Conservation (phyloP, 371 early-diverging fungal species). For the Smittium mucronatum region DNA sequence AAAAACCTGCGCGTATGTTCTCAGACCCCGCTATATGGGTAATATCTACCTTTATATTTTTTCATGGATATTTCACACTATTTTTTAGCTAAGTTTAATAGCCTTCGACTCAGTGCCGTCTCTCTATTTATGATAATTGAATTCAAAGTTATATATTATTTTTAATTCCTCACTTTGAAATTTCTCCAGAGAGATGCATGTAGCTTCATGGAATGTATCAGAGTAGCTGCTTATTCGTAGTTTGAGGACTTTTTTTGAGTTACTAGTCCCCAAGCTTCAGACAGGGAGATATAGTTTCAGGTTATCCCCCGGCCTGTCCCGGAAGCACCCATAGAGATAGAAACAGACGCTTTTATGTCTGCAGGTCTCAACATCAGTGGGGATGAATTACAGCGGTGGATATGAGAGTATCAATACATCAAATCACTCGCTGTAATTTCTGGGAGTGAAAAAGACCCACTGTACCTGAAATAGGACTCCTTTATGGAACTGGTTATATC, state of each 20-base stretch:
- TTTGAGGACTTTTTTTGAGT: neutral
- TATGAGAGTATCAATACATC: neutral
- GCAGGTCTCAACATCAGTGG: neutral
- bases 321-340: neutral
- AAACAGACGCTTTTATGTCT: neutral
- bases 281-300: neutral
- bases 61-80: neutral
- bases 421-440: neutral
- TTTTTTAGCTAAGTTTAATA: neutral
- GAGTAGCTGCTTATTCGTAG: neutral
- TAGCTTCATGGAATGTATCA: neutral
- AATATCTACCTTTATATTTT: neutral
- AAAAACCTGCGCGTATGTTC: neutral
- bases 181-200: neutral
- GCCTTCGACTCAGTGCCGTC: neutral
- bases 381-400: neutral
- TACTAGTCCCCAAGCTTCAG: neutral
- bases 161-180: neutral
- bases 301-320: neutral
- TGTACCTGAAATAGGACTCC: neutral
- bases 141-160: neutral
- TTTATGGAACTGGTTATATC: neutral
- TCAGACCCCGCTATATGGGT: neutral
- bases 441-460: neutral
- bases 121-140: neutral